These are phyloP conservation scores for Leptodontidium sp. DNA, from an alignment of 2,329 filamentous ascomycete species.

Conservation along the genomic window DNA sequence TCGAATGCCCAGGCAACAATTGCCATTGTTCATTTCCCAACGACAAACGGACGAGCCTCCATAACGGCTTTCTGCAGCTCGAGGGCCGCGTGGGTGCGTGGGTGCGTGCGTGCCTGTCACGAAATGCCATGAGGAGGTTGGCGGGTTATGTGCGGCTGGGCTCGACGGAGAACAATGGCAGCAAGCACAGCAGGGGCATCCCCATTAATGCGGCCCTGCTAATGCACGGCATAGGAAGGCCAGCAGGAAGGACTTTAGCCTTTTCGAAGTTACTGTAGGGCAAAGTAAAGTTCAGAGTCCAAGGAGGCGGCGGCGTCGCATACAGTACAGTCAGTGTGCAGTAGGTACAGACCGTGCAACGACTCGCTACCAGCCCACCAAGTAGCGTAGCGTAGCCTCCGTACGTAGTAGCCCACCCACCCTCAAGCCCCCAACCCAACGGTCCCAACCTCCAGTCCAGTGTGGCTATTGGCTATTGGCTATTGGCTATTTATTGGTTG, in stretches of 20 bases:
- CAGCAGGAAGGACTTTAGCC: constrained; percentile 1
- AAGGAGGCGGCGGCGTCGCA: too few relatives aligned
- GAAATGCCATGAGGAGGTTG: constrained; percentile 33
- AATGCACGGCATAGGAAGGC: constrained; percentile 40
- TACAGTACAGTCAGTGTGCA: too few relatives aligned
- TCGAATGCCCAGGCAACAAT: constrained; percentile 31
- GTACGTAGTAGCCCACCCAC: neutral
- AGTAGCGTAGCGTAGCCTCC: neutral
- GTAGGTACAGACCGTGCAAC: constrained; percentile 28
- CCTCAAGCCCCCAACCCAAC: constrained; percentile 3
- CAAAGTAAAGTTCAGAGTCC: too few relatives aligned
- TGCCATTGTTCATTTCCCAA: constrained; percentile 26
- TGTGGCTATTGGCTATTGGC: neutral
- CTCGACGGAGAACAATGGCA: constrained; percentile 35
- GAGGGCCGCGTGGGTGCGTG: constrained; percentile 12
- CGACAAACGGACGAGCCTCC: constrained; percentile 37
- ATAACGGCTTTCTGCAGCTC: constrained; percentile 36
- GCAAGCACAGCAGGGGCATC: constrained; percentile 36
- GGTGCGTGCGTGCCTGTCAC: neutral
- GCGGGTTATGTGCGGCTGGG: constrained; percentile 19
- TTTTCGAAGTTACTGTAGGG: too few relatives aligned
- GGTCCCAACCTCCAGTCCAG: neutral
- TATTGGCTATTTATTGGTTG: neutral
- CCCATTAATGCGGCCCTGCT: constrained; percentile 34
- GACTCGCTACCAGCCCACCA: constrained; percentile 17